Percentiles rank a stretch among this genome's conserved stretches.
Evolutionary conservation across 208 protist species (phyloP).

Genomic region (Acanthamoeba comandoni): DNA sequence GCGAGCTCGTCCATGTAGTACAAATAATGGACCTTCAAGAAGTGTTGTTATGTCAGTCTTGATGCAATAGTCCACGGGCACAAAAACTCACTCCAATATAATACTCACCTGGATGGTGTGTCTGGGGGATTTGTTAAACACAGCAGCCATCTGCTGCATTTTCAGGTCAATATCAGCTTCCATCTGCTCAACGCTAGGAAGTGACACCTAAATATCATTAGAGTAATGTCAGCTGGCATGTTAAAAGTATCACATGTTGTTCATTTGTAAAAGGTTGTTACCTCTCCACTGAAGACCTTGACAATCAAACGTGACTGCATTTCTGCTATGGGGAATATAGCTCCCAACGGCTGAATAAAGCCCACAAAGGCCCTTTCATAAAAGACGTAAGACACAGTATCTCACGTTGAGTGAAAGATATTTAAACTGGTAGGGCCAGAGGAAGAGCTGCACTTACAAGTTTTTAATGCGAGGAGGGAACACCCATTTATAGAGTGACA

Average conservation of each 20-base stretch:
- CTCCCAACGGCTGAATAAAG: constrained; percentile 33
- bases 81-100: too few species aligned
- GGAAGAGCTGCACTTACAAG: neutral
- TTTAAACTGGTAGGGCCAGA: too few species aligned
- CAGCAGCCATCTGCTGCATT: neutral
- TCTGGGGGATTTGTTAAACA: neutral
- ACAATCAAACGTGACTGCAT: constrained; percentile 33
- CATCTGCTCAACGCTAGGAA: neutral
- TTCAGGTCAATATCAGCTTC: neutral
- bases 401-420: too few species aligned
- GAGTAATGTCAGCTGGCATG: too few species aligned
- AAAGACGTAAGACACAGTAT: neutral
- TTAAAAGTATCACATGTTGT: too few species aligned
- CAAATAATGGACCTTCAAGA: constrained; percentile 35
- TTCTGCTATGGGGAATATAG: constrained; percentile 12
- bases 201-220: too few species aligned
- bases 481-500: constrained; percentile 30
- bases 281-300: too few species aligned
- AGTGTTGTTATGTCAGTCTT: too few species aligned
- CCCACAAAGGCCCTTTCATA: constrained; percentile 31
- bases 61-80: too few species aligned
- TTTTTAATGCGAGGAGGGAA: constrained; percentile 1
- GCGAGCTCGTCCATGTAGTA: constrained; percentile 50
- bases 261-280: too few species aligned
- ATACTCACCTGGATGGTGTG: constrained; percentile 65